phyloP scores from a whole-genome alignment of 2,329 filamentous ascomycete species.

The Raffaelea arxii region DNA sequence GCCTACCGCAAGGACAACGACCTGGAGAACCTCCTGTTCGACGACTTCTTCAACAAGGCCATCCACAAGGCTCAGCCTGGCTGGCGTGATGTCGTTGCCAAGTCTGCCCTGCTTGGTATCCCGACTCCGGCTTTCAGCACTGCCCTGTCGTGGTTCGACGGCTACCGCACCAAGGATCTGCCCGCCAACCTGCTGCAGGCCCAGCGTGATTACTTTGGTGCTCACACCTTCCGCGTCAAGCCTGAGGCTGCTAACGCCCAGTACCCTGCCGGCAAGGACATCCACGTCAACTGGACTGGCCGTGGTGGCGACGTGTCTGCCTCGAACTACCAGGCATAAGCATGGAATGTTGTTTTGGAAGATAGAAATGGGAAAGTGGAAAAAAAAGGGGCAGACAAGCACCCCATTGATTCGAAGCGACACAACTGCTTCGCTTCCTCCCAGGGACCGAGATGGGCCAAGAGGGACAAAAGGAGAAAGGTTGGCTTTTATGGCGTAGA shows the following conservation, averaged over 20 bases:
- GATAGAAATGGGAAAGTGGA: not conserved
- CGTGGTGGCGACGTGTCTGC: slow-evolving; percentile 95
- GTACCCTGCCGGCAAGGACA: slow-evolving; percentile 78
- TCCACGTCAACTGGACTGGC: slow-evolving; percentile 99
- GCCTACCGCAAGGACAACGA: slow-evolving; percentile 92
- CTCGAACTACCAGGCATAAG: slow-evolving; percentile 93
- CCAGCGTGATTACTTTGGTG: slow-evolving; percentile 99
- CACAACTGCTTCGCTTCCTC: no score
- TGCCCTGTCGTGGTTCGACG: slow-evolving; percentile 96
- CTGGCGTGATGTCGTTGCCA: slow-evolving; percentile 85
- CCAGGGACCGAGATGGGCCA: no score
- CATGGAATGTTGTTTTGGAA: no score
- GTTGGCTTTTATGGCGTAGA: no score
- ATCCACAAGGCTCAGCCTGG: slow-evolving; percentile 93
- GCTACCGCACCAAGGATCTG: slow-evolving; percentile 93
- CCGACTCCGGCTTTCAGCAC: slow-evolving; percentile 95
- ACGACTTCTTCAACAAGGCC: slow-evolving; percentile 99
- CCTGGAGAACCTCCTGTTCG: slow-evolving; percentile 95
- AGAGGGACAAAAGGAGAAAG: no score
- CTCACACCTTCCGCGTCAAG: slow-evolving; percentile 85
- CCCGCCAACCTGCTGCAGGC: slow-evolving; percentile 98
- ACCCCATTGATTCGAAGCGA: no score
- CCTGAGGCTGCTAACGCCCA: slow-evolving; percentile 65
- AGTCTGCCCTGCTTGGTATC: slow-evolving; percentile 88
- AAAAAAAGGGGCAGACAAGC: no score